These are phyloP conservation scores for Nidularia sp. DNA, from an alignment of 768 basidiomycete species.

Conservation along the genomic window DNA sequence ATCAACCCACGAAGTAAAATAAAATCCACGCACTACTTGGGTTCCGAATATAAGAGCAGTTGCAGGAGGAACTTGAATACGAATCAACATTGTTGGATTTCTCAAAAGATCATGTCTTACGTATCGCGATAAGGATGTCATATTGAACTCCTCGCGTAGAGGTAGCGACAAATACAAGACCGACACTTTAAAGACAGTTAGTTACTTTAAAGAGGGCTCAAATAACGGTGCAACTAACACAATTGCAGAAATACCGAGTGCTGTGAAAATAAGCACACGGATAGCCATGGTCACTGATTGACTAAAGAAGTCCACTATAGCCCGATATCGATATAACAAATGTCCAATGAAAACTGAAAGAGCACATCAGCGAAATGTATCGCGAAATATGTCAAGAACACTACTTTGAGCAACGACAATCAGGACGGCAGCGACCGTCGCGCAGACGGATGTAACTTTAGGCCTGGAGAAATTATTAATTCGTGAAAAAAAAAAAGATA, in stretches of 20 bases:
- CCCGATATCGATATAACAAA: conserved; percentile 20
- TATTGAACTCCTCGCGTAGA: conserved; percentile 17
- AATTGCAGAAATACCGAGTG: conserved; percentile 12
- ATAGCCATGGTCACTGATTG: conserved; percentile 22
- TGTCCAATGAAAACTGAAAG: conserved; percentile 15
- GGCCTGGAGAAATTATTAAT: conserved; percentile 9
- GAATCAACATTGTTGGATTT: neutral
- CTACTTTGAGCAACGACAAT: conserved; percentile 21
- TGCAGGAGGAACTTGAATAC: neutral
- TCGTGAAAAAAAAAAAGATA: neutral
- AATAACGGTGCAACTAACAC: conserved; percentile 4
- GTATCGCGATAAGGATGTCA: conserved; percentile 21
- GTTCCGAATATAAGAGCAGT: neutral
- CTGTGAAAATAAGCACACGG: conserved; percentile 21
- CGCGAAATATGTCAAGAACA: neutral
- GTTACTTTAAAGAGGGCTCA: neutral
- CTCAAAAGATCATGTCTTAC: conserved; percentile 8
- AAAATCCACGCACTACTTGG: conserved; percentile 1
- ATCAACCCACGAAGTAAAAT: too few relatives aligned
- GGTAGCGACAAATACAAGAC: conserved; percentile 18
- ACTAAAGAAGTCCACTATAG: conserved; percentile 15
- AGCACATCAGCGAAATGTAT: neutral
- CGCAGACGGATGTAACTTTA: conserved; percentile 19
- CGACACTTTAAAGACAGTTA: conserved; percentile 10
- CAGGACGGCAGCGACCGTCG: conserved; percentile 13